phyloP scores from a whole-genome alignment of 1,139 yeast genomes.

The Geotrichum citri-aurantii region DNA sequence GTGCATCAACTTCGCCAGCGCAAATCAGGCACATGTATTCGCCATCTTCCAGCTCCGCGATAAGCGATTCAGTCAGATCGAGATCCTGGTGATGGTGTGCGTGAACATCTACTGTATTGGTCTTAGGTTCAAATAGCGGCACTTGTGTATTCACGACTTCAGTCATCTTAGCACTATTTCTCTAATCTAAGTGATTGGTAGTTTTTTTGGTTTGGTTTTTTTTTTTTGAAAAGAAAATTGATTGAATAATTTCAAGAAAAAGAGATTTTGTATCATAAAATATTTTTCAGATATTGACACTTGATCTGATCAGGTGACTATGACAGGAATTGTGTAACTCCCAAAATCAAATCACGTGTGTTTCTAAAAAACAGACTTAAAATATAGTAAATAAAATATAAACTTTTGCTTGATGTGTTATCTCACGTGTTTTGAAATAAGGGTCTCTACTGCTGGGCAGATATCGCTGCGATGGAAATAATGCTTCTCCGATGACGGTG shows the following conservation, averaged over 20 bases:
- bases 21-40: constrained; percentile 76
- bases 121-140: not conserved
- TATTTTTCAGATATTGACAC: not conserved
- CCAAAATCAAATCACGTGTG: not conserved
- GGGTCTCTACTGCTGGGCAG: not conserved
- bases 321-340: not conserved
- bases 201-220: not conserved
- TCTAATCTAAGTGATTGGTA: not conserved
- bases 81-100: constrained; percentile 15
- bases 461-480: not conserved
- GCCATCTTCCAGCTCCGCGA: constrained; percentile 57
- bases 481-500: not conserved
- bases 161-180: constrained; percentile 1
- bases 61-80: constrained; percentile 34
- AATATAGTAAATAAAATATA: too few relatives aligned
- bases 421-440: not conserved
- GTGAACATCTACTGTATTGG: not conserved
- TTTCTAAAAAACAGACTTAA: not conserved
- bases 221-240: not conserved
- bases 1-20: constrained; percentile 69
- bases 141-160: constrained; percentile 1
- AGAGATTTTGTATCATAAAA: not conserved
- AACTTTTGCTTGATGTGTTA: not conserved
- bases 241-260: not conserved
- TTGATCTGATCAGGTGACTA: not conserved